Conservation (phyloP, 1,139 yeast species). For the Lodderomyces theae region DNA sequence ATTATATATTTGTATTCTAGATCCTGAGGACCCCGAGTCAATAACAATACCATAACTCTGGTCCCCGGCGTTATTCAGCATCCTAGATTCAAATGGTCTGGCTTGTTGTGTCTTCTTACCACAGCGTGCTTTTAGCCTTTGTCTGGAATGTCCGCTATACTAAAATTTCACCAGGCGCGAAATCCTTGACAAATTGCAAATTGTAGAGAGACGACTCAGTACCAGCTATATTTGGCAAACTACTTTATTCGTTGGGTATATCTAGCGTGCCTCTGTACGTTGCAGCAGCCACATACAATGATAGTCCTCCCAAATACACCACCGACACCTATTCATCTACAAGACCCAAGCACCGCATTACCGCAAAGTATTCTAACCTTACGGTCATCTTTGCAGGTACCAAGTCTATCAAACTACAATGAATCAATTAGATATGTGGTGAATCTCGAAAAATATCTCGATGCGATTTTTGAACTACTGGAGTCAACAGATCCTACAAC, state of each 20-base stretch:
- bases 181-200: no score
- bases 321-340: conserved; percentile 21
- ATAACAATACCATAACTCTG: conserved; percentile 65
- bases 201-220: no score
- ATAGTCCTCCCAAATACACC: conserved; percentile 35
- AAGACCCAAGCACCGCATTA: conserved; percentile 11
- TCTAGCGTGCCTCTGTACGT: no score
- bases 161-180: no score
- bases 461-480: conserved; percentile 18
- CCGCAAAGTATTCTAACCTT: conserved; percentile 16
- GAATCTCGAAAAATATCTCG: conserved; percentile 34
- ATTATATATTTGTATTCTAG: conserved; percentile 64
- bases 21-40: conserved; percentile 83
- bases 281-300: no score
- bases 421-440: conserved; percentile 34
- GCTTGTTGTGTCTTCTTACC: no score
- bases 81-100: no score
- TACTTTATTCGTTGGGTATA: no score
- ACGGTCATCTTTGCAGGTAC: conserved; percentile 19
- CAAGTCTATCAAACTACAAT: conserved; percentile 20
- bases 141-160: no score
- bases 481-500: background rate
- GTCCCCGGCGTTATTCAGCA: background rate
- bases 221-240: no score
- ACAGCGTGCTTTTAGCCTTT: no score